Evolutionary conservation across 805 yeast species (phyloP).

Genomic region (Clavispora asparagi): DNA sequence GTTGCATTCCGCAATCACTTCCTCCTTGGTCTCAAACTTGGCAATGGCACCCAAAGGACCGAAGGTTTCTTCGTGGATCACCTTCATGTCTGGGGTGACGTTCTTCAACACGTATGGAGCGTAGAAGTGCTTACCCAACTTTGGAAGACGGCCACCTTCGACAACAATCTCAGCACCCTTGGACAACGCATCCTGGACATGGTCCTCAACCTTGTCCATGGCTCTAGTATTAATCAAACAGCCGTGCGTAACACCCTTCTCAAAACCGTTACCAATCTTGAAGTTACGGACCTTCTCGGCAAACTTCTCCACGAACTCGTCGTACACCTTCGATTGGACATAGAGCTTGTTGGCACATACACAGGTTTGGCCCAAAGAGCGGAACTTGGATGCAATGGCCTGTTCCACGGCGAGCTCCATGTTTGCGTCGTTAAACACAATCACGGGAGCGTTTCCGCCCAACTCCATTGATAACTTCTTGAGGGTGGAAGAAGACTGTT

Average conservation of each 20-base stretch:
- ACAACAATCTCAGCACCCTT: constrained; percentile 51
- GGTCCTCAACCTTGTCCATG: constrained; percentile 49
- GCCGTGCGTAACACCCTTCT: constrained; percentile 48
- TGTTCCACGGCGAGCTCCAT: constrained; percentile 63
- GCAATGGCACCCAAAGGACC: constrained; percentile 61
- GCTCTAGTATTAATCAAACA: constrained; percentile 50
- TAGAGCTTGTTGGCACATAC: constrained; percentile 72
- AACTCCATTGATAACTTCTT: constrained; percentile 71
- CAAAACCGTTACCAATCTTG: constrained; percentile 54
- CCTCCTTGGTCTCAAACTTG: constrained; percentile 48
- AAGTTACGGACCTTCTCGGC: constrained; percentile 36
- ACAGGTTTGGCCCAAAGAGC: constrained; percentile 80
- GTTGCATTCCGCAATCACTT: constrained; percentile 51
- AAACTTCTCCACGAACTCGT: constrained; percentile 49
- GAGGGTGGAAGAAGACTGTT: constrained; percentile 54
- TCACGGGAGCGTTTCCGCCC: constrained; percentile 80
- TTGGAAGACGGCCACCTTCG: constrained; percentile 48
- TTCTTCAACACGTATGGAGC: constrained; percentile 51
- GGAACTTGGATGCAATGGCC: constrained; percentile 60
- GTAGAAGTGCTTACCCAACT: constrained; percentile 47
- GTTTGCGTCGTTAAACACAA: constrained; percentile 71
- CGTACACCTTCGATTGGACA: constrained; percentile 62
- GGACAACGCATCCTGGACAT: constrained; percentile 47
- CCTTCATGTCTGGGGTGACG: constrained; percentile 47
- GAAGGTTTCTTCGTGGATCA: constrained; percentile 55